A percentile compares a stretch with the other conserved stretches of the same genome.
Evolutionary conservation across 148 eudicot genomes (phyloP).

Genomic region (Persicaria maculosa): DNA sequence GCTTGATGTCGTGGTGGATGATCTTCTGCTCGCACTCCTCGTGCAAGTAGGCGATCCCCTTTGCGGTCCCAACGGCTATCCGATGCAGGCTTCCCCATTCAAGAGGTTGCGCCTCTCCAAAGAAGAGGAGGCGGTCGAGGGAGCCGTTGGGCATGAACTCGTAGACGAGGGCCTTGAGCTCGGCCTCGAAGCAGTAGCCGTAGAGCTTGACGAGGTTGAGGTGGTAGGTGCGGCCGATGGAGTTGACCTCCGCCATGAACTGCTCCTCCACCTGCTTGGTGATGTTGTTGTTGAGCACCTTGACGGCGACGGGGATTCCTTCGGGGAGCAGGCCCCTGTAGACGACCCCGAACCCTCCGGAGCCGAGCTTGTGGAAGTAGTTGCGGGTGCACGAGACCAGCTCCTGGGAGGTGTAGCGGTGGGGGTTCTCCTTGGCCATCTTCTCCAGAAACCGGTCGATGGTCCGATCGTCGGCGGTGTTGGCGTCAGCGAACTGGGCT

Average conservation of each 20-base stretch:
- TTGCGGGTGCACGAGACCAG: slow-evolving; percentile 17
- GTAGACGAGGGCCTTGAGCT: slow-evolving; percentile 26
- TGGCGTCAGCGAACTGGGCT: too few relatives aligned
- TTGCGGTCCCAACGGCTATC: too few relatives aligned
- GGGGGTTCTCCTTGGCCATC: slow-evolving; percentile 27
- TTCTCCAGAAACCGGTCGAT: slow-evolving; percentile 26
- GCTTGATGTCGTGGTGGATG: too few relatives aligned
- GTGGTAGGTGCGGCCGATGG: slow-evolving; percentile 25
- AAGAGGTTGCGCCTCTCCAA: background rate
- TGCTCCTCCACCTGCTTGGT: slow-evolving; percentile 23
- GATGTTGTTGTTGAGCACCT: slow-evolving; percentile 20
- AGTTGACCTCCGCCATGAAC: slow-evolving; percentile 29
- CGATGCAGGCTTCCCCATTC: background rate
- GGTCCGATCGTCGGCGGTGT: too few relatives aligned
- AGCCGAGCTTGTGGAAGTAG: slow-evolving; percentile 21
- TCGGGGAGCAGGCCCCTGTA: slow-evolving; percentile 23
- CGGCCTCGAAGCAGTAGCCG: slow-evolving; percentile 25
- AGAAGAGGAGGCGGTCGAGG: slow-evolving; percentile 17
- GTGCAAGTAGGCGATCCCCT: too few relatives aligned
- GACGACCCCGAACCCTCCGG: slow-evolving; percentile 25
- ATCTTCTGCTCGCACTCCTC: too few relatives aligned
- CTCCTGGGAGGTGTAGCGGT: slow-evolving; percentile 20
- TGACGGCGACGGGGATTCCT: slow-evolving; percentile 18
- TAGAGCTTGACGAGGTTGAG: slow-evolving; percentile 23
- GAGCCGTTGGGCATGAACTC: slow-evolving; percentile 30